These are phyloP conservation scores for Apiospora sp. DNA, from an alignment of 2,329 filamentous ascomycete genomes.

Conservation along the genomic window DNA sequence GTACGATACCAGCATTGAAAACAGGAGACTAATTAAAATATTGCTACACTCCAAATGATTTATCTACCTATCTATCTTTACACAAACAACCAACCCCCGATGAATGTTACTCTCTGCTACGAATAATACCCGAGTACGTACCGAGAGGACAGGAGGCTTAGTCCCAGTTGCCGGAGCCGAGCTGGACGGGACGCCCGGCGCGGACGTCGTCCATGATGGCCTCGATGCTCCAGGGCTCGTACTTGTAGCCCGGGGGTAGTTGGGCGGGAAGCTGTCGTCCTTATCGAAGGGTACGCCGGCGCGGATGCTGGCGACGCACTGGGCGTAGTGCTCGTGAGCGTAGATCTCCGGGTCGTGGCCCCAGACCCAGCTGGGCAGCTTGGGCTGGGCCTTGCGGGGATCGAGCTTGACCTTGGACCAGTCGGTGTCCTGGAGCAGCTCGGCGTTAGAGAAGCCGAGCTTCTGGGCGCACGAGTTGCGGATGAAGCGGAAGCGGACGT, in stretches of 20 bases:
- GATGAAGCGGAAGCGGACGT: slow-evolving; percentile 47
- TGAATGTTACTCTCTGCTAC: neutral
- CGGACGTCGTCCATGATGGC: slow-evolving; percentile 48
- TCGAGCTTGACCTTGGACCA: slow-evolving; percentile 43
- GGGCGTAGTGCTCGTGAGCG: slow-evolving; percentile 45
- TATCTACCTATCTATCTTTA: neutral
- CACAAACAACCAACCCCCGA: neutral
- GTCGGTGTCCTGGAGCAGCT: slow-evolving; percentile 47
- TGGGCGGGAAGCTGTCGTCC: slow-evolving; percentile 41
- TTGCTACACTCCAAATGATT: neutral
- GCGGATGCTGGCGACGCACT: slow-evolving; percentile 43
- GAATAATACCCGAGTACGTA: neutral
- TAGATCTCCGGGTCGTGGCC: slow-evolving; percentile 48
- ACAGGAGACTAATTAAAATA: neutral
- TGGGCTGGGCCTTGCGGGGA: slow-evolving; percentile 45
- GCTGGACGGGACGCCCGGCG: slow-evolving; percentile 42
- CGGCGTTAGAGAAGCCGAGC: slow-evolving; percentile 47
- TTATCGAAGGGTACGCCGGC: slow-evolving; percentile 41
- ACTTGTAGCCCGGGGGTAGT: slow-evolving; percentile 47
- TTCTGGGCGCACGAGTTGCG: slow-evolving; percentile 48
- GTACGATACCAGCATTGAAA: slow-evolving; percentile 19
- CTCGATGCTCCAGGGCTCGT: slow-evolving; percentile 51
- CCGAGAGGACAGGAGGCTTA: slow-evolving; percentile 21
- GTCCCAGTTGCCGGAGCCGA: slow-evolving; percentile 44
- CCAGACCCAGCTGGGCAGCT: slow-evolving; percentile 47